phyloP scores from a whole-genome alignment of 129 eudicot genomes.

The Tanacetum coccineum region DNA sequence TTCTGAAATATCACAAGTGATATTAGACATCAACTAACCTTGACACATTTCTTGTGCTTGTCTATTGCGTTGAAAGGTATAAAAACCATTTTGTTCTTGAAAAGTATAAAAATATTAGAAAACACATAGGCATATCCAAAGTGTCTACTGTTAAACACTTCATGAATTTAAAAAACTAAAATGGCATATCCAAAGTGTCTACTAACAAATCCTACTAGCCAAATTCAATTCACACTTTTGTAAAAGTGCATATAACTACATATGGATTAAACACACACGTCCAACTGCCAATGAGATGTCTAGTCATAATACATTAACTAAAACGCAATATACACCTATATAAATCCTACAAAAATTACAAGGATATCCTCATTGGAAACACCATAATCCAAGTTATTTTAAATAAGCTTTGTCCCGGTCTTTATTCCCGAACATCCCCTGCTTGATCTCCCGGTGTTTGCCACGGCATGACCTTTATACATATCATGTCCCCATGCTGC shows the following conservation, averaged over 20 bases:
- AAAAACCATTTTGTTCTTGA: too few species aligned
- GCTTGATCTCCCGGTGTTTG: constrained; percentile 28
- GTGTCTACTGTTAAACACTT: too few species aligned
- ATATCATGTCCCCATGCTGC: constrained; percentile 49
- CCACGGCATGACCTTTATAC: constrained; percentile 38
- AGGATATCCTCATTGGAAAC: constrained; percentile 50
- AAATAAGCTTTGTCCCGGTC: constrained; percentile 46
- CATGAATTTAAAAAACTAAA: not conserved
- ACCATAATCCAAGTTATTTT: constrained; percentile 49
- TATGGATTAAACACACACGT: too few species aligned
- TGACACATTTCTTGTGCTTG: too few species aligned
- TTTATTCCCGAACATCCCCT: constrained; percentile 31
- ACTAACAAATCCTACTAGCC: not conserved
- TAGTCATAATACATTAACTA: too few species aligned
- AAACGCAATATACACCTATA: too few species aligned
- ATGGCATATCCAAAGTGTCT: not conserved
- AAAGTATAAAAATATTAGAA: too few species aligned
- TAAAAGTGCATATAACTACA: not conserved
- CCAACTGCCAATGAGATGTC: too few species aligned
- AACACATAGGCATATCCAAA: too few species aligned
- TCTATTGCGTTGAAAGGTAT: too few species aligned
- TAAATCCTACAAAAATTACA: constrained; percentile 26
- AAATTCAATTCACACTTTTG: not conserved
- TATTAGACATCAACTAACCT: too few species aligned
- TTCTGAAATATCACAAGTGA: too few species aligned